phyloP scores from a whole-genome alignment of 2,329 filamentous ascomycete species.

The Aspergillus hiratsukae region DNA sequence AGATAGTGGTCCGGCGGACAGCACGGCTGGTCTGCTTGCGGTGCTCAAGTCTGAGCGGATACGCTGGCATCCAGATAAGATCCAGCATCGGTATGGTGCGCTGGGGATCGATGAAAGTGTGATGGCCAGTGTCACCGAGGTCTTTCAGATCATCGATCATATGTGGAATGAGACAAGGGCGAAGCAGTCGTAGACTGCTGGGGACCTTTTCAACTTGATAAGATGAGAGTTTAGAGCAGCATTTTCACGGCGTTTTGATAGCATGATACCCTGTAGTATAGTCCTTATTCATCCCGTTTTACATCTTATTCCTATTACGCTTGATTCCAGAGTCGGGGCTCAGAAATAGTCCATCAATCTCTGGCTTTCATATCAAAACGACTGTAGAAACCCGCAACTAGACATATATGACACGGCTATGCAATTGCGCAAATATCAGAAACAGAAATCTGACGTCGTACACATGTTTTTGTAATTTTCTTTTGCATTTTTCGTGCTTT shows the following conservation, averaged over 20 bases:
- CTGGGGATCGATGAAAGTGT: conserved; percentile 64
- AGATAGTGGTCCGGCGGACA: conserved; percentile 12
- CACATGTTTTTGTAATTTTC: conserved; percentile 3
- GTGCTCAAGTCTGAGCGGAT: conserved; percentile 79
- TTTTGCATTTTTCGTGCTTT: background rate
- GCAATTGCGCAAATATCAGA: conserved; percentile 14
- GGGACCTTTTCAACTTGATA: background rate
- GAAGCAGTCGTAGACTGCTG: conserved; percentile 8
- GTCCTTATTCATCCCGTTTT: background rate
- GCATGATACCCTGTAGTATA: conserved; percentile 5
- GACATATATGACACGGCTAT: conserved; percentile 17
- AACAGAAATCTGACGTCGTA: conserved; percentile 8
- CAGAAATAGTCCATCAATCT: conserved; percentile 2
- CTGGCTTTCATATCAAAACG: conserved; percentile 12
- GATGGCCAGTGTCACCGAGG: conserved; percentile 76
- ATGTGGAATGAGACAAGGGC: conserved; percentile 65
- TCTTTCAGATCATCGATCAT: conserved; percentile 85
- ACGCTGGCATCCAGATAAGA: conserved; percentile 96
- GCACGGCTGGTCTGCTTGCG: conserved; percentile 36
- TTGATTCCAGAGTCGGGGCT: background rate
- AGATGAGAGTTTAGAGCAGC: background rate
- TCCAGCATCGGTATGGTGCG: conserved; percentile 80
- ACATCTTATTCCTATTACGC: background rate
- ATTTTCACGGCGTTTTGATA: background rate
- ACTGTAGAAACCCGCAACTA: conserved; percentile 7